Base-by-base conservation (phyloP, 2,329 filamentous ascomycete genomes). In the Fusarium mundagurra region DNA sequence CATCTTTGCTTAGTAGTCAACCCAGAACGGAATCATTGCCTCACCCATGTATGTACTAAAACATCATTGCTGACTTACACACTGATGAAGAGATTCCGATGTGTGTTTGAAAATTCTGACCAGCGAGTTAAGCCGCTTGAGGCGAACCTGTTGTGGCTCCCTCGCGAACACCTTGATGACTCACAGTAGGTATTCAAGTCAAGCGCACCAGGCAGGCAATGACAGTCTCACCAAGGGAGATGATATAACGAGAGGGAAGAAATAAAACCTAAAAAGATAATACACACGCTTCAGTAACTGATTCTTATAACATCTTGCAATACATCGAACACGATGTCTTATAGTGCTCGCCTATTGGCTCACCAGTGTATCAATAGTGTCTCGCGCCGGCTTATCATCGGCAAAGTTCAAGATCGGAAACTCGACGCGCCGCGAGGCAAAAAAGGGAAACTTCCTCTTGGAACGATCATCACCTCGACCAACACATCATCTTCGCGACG, bases 321-420 rank as follows among this genome's bases (percentile, higher is more conserved):
- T 64, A 51, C 45, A 61, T 63, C 33, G 31, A 72, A 69, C 68
- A 74, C 71, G 71, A 74, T 69, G 71, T 57, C 33, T 58, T 48
- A n/a, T 64, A 31, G 45, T 71, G 61, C 22, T 62, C 53, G 50
- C 44, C 48, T 61, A 69, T 74, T 74, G 71, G 71, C 43, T 47
- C 71, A 58, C 54, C 62, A 50, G 50, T 58, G n/a, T 55, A 27
- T 63, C 27, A 43, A 54, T 50, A 58, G 31, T 48, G 45, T 72
- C 50, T 74, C 43, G 65, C 67, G 66, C 69, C 78, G 78, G 78
- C 78, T 78, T 58, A 80, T 78, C 55, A 69, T 77, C 78, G 78
- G 78, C 68, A 80, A 76, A 77, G 61, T 50, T 48, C 51, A 61
- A 55, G 38, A 41, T 50, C 51, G 38, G 63, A 63, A 65, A 62